phyloP scores from a whole-genome alignment of 768 basidiomycete genomes.

The Dacryopinax primogenitus region DNA sequence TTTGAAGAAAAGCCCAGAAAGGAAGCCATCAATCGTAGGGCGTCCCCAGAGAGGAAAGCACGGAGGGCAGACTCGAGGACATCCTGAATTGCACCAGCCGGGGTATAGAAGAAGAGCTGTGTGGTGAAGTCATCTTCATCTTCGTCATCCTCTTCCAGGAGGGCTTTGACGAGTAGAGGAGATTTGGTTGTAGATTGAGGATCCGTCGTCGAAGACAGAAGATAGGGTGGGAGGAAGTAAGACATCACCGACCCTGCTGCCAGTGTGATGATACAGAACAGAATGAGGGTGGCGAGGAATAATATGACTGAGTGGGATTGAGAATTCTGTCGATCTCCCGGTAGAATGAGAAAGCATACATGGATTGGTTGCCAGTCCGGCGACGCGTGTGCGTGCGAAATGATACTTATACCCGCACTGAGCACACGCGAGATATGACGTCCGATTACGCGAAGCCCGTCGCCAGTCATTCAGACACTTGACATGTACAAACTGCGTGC shows the following conservation, averaged over 20 bases:
- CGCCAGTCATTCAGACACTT: slow-evolving; percentile 68
- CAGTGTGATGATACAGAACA: slow-evolving; percentile 47
- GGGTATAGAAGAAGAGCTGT: background rate
- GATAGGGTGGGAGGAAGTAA: slow-evolving; percentile 47
- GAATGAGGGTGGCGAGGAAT: slow-evolving; percentile 46
- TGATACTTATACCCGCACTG: slow-evolving; percentile 70
- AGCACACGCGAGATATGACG: slow-evolving; percentile 65
- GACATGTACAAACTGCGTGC: slow-evolving; percentile 58
- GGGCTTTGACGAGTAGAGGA: background rate
- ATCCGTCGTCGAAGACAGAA: slow-evolving; percentile 38
- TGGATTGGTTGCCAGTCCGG: slow-evolving; percentile 68
- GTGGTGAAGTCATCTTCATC: background rate
- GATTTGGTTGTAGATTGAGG: background rate
- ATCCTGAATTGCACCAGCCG: slow-evolving; percentile 19
- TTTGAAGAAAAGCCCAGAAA: slow-evolving; percentile 5
- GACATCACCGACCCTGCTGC: slow-evolving; percentile 31
- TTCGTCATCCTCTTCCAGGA: background rate
- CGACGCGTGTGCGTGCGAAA: slow-evolving; percentile 54
- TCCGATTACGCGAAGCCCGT: slow-evolving; percentile 43
- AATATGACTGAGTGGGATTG: slow-evolving; percentile 9
- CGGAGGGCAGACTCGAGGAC: slow-evolving; percentile 50
- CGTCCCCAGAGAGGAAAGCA: slow-evolving; percentile 45
- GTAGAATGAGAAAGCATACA: slow-evolving; percentile 28
- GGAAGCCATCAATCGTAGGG: slow-evolving; percentile 29
- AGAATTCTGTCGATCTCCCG: background rate